Evolutionary conservation across 208 protist species (phyloP), one percentile per base, ranked within the genome.

Genomic region (Herpetomonas samuelpessoai): DNA sequence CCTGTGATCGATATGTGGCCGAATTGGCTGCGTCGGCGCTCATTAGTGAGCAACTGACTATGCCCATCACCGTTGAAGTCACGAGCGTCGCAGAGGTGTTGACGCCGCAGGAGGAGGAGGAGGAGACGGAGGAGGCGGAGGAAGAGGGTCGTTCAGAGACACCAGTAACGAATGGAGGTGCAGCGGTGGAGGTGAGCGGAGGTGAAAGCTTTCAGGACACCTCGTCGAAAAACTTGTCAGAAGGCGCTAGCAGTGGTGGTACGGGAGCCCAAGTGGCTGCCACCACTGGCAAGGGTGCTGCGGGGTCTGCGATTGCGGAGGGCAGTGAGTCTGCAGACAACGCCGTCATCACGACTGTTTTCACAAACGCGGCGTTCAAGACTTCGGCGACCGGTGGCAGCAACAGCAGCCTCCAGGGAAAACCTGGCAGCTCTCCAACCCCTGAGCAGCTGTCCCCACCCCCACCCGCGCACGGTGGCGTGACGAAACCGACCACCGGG

Each of bases 61-160:
- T 71, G 25, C 65, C 71, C 26, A 60, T 85, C 14, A 25, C 41
- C n/a, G 74, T 85, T 56, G 71, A 85, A 38, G 56, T 85, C 50
- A 47, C 28, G 18, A 53, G 35, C 35, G 6, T 29, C 10, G 27
- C 27, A 31, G 30, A 31, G 53, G 24, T 41, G 2, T 19, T 31
- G 29, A 26, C 53, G 27, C 6, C 2, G 9, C 18, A 58, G 24
- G 22, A 39, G 12, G 60, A 16, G 1, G 25, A 35, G 21, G 10
- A 21, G 16, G 50, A 51, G n/a, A 31, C 46, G 29, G 22, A 22
- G 24, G 51, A 61, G 19, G 62, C 38, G 19, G 24, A 29, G n/a
- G n/a, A 35, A 18, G 10, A 30, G 9, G 10, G 6, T 9, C 14
- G 22, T 41, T 30, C n/a, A n/a, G n/a, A n/a, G n/a, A n/a, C n/a